Base-by-base conservation (phyloP, 345 rosid species). In the Euphorbia lathyris region DNA sequence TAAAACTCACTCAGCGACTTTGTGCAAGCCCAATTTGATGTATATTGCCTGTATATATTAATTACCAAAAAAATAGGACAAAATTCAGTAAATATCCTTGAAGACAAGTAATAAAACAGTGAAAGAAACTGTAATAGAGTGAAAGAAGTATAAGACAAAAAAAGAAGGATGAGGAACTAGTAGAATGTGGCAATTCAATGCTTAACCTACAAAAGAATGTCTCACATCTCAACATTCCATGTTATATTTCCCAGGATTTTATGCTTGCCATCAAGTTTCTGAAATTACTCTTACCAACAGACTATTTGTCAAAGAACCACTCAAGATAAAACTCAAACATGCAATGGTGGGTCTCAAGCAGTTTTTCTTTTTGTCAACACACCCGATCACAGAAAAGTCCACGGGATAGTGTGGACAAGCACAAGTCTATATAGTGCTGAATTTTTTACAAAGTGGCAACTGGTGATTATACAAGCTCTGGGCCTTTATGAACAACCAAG, bases 1-100 rank as follows among this genome's bases (percentile, higher is more conserved):
- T 22, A n/a, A 40, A 48, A 27, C 59, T 36, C 30, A 23, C 50
- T 63, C 53, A 56, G 71, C 78, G 14, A 63, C 47, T 66, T 60
- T 71, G 50, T 58, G 50, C 32, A 48, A 36, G 27, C 25, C 56
- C 62, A 58, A 52, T 32, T 50, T 45, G 52, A 22, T 65, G 51
- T 8, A 43, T 23, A 40, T 32, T 34, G 43, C 68, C 78, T 71
- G 72, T 68, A 19, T 22, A 57, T 45, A 63, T 55, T 19, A 23
- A n/a, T 66, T 2, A 56, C 30, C 60, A 30, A 65, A 16, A 52
- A 53, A 66, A 3, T 51, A 43, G 26, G 7, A 38, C 4, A 63
- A 9, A 32, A 10, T 40, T 36, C 2, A 40, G 13, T 4, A 57
- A 29, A 42, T 16, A 43, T 42, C 51, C 38, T 25, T 17, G 55